Evolutionary conservation across 352 stramenopile genomes (phyloP).

Genomic region (Globisporangium splendens): DNA sequence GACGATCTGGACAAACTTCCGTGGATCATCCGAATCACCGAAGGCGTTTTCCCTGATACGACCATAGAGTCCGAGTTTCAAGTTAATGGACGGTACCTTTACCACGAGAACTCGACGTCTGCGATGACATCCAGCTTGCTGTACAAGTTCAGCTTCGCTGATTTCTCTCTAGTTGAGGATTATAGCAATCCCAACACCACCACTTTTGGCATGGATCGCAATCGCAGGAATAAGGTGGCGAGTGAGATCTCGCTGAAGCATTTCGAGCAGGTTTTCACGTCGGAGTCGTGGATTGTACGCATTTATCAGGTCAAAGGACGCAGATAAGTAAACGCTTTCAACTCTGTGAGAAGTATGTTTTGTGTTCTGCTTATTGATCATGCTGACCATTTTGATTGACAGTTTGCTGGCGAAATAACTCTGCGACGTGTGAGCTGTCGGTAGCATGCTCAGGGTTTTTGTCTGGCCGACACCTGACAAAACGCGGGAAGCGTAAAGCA

Average conservation of each 20-base stretch:
- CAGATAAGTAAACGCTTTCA: too few relatives aligned
- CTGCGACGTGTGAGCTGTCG: slow-evolving; percentile 90
- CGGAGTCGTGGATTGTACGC: slow-evolving; percentile 90
- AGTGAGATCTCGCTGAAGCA: slow-evolving; percentile 72
- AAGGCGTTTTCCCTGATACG: slow-evolving; percentile 79
- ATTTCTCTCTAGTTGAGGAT: slow-evolving; percentile 53
- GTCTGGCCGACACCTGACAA: slow-evolving; percentile 94
- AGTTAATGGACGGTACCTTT: slow-evolving; percentile 63
- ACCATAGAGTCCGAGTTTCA: slow-evolving; percentile 85
- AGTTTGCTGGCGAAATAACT: slow-evolving; percentile 57
- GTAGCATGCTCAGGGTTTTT: slow-evolving; percentile 96
- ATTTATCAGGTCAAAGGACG: slow-evolving; percentile 78
- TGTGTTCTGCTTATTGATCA: not conserved
- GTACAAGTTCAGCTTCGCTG: slow-evolving; percentile 91
- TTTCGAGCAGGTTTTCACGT: slow-evolving; percentile 92
- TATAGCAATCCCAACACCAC: slow-evolving; percentile 18
- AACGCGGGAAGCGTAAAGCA: slow-evolving; percentile 98
- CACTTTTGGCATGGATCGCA: slow-evolving; percentile 66
- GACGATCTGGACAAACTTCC: slow-evolving; percentile 94
- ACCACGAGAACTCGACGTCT: slow-evolving; percentile 63
- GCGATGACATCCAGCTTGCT: slow-evolving; percentile 86
- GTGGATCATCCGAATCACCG: slow-evolving; percentile 91
- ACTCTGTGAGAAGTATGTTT: not conserved
- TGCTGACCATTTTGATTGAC: slow-evolving; percentile 9
- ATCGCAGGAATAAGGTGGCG: slow-evolving; percentile 50